Evolutionary conservation across 306 rosid genomes (phyloP), one percentile per base, ranked within the genome.

Genomic region (Cyclanthera cordifolia): DNA sequence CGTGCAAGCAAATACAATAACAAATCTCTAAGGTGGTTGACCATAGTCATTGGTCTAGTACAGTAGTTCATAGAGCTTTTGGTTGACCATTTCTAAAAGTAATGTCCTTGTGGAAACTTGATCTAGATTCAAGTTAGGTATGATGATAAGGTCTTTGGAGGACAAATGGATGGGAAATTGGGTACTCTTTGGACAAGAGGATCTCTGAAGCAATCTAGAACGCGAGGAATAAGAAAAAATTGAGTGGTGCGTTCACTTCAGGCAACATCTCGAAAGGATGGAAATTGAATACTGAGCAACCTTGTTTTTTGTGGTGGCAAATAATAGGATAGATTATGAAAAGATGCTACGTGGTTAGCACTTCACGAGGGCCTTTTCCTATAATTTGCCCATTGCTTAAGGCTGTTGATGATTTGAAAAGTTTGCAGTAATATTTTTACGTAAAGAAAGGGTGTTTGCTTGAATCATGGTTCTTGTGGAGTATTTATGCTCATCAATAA

Each of bases 131-230:
- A 16, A 30, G 45, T 30, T 32, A 23, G 46, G 65, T 58, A 30
- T 58, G 65, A 16, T 28, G 65, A 34, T 16, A 21, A 58, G 23
- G 24, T n/a, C 4, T 58, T 58, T 23, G 46, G 46, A 28, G 13
- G 14, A 30, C 14, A 14, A 58, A 30, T 6, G 39, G 15, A 17
- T 25, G 63, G 65, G 65, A 58, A 58, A 34, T 34, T 30, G 23
- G 23, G 65, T n/a, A 58, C 46, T 8, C 24, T 28, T 46, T 30
- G 46, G 46, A 30, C 46, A 58, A 57, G 20, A 55, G 65, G 46
- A 58, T 58, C 65, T 58, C 15, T 58, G 12, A 30, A 58, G 65
- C 21, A 58, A 58, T 58, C 65, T 28, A 28, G 46, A 30, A 30
- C 8, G 3, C 45, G 6, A 43, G 8, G 65, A 58, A 58, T 30